Base-by-base conservation (phyloP, 2,329 filamentous ascomycete genomes). In the Monosporascus sp. region DNA sequence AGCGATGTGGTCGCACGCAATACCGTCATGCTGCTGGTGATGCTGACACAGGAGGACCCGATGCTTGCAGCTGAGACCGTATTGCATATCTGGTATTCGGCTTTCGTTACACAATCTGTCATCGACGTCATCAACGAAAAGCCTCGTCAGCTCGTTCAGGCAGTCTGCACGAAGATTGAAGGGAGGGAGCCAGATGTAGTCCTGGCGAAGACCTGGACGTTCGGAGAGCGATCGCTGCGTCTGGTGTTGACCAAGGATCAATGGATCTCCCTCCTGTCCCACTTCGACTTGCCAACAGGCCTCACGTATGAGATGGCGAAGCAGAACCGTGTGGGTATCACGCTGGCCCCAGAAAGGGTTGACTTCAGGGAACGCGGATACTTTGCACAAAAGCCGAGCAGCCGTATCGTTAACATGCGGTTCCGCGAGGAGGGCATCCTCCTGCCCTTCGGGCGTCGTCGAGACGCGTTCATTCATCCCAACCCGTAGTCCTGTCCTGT, bases 391-490 rank as follows among this genome's bases (percentile, higher is more conserved):
- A n/a, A 18, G 1, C 53, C 49, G 2, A 27, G 48, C 20, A 20
- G 31, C 14, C 68, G 73, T 0, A 31, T 67, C 4, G 59, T 62
- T 5, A 50, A 48, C 1, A 15, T 55, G 22, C 63, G 64, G 38
- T 76, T 73, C 52, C 65, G 69, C 24, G 44, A 64, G 22, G 63
- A 74, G 37, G 74, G 74, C 0, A 53, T 76, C 2, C 54, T 77
- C 1, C 55, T 75, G 6, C 74, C 73, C 1, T 76, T 73, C 61
- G 56, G 56, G 31, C 27, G 39, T 17, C 66, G 67, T 4, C 55
- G 60, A 6, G 45, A 56, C 7, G 54, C 55, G 0, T 76, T 74
- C 52, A 57, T 61, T 8, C 62, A 57, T 1, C 74, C 72, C 2
- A 76, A 77, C 57, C 72, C 73, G 72, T 75, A 51, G 72, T 69